Base-by-base conservation (phyloP, 2,329 filamentous ascomycete species). In the Cercospora sp. region DNA sequence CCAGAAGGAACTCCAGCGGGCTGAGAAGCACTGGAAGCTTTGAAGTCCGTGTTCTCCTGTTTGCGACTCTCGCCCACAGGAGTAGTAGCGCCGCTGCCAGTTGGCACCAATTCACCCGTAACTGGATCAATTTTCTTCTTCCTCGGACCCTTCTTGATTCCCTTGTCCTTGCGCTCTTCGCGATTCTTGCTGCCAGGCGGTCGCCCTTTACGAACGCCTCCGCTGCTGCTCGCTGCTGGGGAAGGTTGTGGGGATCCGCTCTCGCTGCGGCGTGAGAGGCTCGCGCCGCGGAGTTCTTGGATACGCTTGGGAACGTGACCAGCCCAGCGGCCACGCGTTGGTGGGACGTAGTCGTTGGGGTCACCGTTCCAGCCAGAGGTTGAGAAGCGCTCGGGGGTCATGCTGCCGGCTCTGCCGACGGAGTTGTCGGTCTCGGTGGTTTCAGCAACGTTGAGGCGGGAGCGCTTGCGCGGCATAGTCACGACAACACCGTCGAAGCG, bases 61-160 rank as follows among this genome's bases (percentile, higher is more conserved):
- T n/a, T 43, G 37, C 37, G 37, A 43, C 37, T 7, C 37, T 34
- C 45, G 26, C 12, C 51, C 34, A 43, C 57, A 12, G 62, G 26
- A 6, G 24, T 37, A 40, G 26, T 24, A 40, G 32, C 12, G 28
- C 24, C 32, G 37, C 32, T 37, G 8, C 18, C 18, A 43, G 28
- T 13, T n/a, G 18, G n/a, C 26, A 34, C 43, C 10, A 32, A 18
- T 13, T n/a, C 30, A 13, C 26, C 51, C 8, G 59, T 18, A 12
- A 34, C 28, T 10, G 45, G 45, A 7, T 61, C 63, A 3, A 58
- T 43, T 53, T 72, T 72, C 21, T 68, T 70, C 67, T 76, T 76
- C 13, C 82, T 76, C 5, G 83, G 83, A 2, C 83, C 83, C 67
- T 85, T 85, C 69, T 84, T 83, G 66, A 84, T 79, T 2, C 83